A percentile compares a stretch with the other conserved stretches of the same genome.
Conservation (phyloP, 257 asterid genomes). For the Osmanthus fragrans region DNA sequence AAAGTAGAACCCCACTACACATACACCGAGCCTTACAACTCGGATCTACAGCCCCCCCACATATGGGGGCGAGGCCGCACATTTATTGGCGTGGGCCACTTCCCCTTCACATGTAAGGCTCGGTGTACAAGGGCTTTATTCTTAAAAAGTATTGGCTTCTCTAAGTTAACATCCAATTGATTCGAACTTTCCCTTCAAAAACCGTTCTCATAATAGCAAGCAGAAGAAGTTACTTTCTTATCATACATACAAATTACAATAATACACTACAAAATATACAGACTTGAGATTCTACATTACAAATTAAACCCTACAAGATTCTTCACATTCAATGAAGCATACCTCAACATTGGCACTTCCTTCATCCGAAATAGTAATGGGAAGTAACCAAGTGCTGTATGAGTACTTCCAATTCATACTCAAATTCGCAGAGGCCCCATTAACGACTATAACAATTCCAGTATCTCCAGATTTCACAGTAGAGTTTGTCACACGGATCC, state of each 20-base stretch:
- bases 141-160: background rate
- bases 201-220: background rate
- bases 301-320: background rate
- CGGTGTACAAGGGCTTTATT: no score
- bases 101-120: no score
- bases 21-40: no score
- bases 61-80: no score
- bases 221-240: background rate
- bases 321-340: constrained; percentile 4
- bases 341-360: constrained; percentile 85
- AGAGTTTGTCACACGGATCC: constrained; percentile 59
- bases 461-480: constrained; percentile 62
- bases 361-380: constrained; percentile 60
- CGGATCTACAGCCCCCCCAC: no score
- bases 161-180: constrained; percentile 1
- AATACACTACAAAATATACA: background rate
- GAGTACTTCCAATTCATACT: constrained; percentile 80
- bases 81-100: no score
- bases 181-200: background rate
- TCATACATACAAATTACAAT: background rate
- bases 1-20: no score
- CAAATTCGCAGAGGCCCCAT: constrained; percentile 85
- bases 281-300: background rate
- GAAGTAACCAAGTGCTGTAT: constrained; percentile 63
- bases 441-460: constrained; percentile 61